Evolutionary conservation across 73 alveolate genomes (phyloP).

Genomic region (Tetrahymena malaccensis): DNA sequence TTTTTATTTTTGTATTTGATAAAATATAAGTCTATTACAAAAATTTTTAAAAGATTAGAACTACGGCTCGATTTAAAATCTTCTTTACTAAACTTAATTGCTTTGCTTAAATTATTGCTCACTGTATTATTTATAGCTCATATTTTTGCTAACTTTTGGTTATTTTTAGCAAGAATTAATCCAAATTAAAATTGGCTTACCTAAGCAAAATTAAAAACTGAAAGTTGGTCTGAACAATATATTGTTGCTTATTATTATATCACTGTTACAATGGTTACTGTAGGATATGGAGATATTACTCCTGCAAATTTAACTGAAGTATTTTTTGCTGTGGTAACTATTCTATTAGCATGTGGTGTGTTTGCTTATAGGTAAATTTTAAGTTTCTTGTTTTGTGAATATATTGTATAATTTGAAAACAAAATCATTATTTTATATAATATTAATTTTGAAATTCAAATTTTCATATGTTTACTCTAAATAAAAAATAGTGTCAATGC

Average conservation of each 20-base stretch:
- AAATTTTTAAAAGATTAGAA: background rate
- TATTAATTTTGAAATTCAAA: background rate
- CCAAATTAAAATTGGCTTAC: background rate
- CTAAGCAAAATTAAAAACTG: background rate
- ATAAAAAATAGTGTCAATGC: background rate
- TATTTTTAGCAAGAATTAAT: background rate
- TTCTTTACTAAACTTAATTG: background rate
- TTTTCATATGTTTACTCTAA: background rate
- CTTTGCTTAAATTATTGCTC: background rate
- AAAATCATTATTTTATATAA: no score
- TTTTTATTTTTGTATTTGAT: background rate
- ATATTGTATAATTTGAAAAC: no score
- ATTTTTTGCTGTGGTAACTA: slow-evolving; percentile 46
- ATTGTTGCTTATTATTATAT: slow-evolving; percentile 50
- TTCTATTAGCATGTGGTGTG: slow-evolving; percentile 66
- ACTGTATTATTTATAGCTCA: background rate
- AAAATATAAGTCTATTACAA: background rate
- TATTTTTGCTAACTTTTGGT: background rate
- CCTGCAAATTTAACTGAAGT: slow-evolving; percentile 55
- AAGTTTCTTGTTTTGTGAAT: background rate
- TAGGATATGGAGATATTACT: slow-evolving; percentile 74
- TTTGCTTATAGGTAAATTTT: slow-evolving; percentile 52
- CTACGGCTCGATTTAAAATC: background rate
- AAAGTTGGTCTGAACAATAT: slow-evolving; percentile 18
- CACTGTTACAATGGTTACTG: slow-evolving; percentile 65